Percentiles rank a stretch among this genome's conserved stretches.
Conservation (phyloP, 2,329 filamentous ascomycete species). For the Colletotrichum sp. region DNA sequence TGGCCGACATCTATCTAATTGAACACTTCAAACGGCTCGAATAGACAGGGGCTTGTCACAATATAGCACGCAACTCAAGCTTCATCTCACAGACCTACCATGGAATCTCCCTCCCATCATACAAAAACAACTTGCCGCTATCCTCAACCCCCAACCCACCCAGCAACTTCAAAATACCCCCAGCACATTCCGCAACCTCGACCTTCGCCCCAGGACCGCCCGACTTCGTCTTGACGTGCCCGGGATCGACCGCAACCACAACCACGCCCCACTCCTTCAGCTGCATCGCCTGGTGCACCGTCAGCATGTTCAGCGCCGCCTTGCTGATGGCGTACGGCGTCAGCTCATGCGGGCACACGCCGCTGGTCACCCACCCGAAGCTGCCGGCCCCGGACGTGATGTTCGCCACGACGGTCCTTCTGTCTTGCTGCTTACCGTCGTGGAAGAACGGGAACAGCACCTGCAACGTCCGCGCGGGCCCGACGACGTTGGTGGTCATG, state of each 20-base stretch:
- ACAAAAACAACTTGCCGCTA: not conserved
- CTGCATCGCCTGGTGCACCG: slow-evolving; percentile 32
- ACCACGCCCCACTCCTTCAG: slow-evolving; percentile 27
- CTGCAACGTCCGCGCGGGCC: slow-evolving; percentile 49
- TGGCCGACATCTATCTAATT: not conserved
- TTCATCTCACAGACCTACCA: not conserved
- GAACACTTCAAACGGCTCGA: not conserved
- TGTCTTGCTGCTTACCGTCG: not conserved
- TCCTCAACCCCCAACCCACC: not conserved
- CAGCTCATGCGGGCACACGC: slow-evolving; percentile 27
- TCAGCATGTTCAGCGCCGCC: slow-evolving; percentile 40
- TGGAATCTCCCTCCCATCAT: not conserved
- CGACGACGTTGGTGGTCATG: slow-evolving; percentile 50
- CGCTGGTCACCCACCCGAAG: slow-evolving; percentile 25
- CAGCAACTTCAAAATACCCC: not conserved
- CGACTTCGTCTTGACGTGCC: slow-evolving; percentile 38
- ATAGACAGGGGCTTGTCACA: not conserved
- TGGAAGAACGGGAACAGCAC: slow-evolving; percentile 34
- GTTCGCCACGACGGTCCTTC: slow-evolving; percentile 39
- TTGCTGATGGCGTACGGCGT: slow-evolving; percentile 41
- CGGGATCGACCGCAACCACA: slow-evolving; percentile 35
- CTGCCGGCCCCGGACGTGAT: slow-evolving; percentile 45
- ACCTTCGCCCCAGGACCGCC: slow-evolving; percentile 31
- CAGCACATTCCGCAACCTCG: slow-evolving; percentile 28
- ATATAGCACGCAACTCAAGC: not conserved